Evolutionary conservation across 2,329 filamentous ascomycete genomes (phyloP), one percentile per base, ranked within the genome.

Genomic region (Aspergillus sp.): DNA sequence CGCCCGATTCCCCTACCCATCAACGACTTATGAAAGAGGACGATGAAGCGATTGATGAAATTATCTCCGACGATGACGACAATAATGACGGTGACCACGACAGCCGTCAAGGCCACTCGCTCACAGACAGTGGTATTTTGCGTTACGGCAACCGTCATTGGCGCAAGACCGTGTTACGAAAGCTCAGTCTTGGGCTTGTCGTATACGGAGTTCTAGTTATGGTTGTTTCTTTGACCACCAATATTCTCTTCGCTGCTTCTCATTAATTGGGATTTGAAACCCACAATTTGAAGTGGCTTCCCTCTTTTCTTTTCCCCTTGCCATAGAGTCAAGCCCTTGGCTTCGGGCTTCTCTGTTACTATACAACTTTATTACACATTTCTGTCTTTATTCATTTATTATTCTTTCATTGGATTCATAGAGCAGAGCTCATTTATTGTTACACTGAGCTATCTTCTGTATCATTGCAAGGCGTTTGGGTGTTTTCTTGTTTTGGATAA

Each of bases 1-100:
- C 88, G 26, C 93, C 93, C 0, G 86, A 95, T 43, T 91, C 88
- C 36, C 78, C 84, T 27, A 82, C 91, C 50, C 90, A 96, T 57
- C 91, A 95, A 63, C 81, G 86, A 10, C 73, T 97, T 7, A 74
- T 89, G 50, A 97, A 97, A 65, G 90, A 93, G 59, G 89, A 96
- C 53, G 93, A 97, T 56, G 85, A 86, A 39, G 76, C 75, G 27
- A 74, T 75, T 7, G 74, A 73, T 2, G 79, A 79, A 32, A 73
- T 78, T 0, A 70, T 80, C 49, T 61, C 68, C 28, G 61, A 59
- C 4, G 54, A 53, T 26, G 58, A 57, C 27, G 54, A 59, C 7
- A 60, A 60, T 7, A 60, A 66, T 1, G 54, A 59, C 29, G 60
- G 64, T 33, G 56, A 64, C 12, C 59, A 59, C 44, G 66, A 51